Evolutionary conservation across 352 stramenopile species (phyloP).

Genomic region (Phytophthora sojae): DNA sequence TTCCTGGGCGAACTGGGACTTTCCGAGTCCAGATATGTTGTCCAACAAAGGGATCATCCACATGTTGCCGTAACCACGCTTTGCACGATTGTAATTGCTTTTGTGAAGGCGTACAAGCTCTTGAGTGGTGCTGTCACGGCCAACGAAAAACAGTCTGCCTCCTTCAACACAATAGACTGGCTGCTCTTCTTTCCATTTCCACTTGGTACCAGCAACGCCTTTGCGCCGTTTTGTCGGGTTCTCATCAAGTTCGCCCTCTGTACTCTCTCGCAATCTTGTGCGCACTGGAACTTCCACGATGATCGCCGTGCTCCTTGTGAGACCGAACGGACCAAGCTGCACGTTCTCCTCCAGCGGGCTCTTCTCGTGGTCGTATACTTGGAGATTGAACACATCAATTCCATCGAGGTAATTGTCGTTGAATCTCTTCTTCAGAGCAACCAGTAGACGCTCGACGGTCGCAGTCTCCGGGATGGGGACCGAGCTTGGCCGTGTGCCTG

Average conservation of each 20-base stretch:
- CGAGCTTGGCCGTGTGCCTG: too few relatives aligned
- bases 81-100: conserved; percentile 7
- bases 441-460: too few relatives aligned
- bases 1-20: conserved; percentile 12
- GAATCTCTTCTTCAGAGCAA: too few relatives aligned
- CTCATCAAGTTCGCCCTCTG: neutral
- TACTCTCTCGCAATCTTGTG: neutral
- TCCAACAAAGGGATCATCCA: conserved; percentile 14
- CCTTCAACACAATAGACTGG: neutral
- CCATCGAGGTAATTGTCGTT: too few relatives aligned
- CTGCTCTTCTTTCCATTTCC: neutral
- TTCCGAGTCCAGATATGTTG: conserved; percentile 13
- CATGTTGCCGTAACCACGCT: neutral
- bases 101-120: conserved; percentile 11
- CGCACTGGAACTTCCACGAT: neutral
- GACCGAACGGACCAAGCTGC: neutral
- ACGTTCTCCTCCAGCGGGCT: too few relatives aligned
- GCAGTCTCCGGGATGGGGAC: too few relatives aligned
- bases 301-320: neutral
- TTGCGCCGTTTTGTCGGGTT: neutral
- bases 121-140: neutral
- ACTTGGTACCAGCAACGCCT: neutral
- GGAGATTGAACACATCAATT: too few relatives aligned
- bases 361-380: too few relatives aligned
- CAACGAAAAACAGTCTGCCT: conserved; percentile 8